Conservation (phyloP, 1,284 basidiomycete species). For the Inonotus obliquus region DNA sequence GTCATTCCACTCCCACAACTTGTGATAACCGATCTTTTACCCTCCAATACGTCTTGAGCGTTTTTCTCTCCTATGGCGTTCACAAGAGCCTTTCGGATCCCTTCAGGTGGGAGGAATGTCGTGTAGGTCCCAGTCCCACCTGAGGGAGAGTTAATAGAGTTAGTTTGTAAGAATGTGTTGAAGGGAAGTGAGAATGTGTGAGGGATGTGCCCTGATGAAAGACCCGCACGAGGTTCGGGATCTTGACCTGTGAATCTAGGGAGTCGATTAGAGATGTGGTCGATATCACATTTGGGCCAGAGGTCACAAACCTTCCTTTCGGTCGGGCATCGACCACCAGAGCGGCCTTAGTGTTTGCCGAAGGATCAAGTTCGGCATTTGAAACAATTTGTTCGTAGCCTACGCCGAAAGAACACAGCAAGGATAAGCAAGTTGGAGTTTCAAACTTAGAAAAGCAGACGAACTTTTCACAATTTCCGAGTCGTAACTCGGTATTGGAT, state of each 20-base stretch:
- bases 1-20: conserved; percentile 97
- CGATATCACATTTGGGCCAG: not conserved
- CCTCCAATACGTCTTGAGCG: conserved; percentile 51
- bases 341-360: conserved; percentile 37
- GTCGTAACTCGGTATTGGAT: conserved; percentile 52
- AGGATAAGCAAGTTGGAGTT: not conserved
- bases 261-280: not conserved
- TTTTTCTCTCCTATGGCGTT: conserved; percentile 54
- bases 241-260: conserved; percentile 72
- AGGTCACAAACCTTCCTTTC: conserved; percentile 54
- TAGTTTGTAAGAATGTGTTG: conserved; percentile 63
- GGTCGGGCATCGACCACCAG: conserved; percentile 88
- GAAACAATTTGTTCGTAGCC: conserved; percentile 81
- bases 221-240: conserved; percentile 85
- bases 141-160: conserved; percentile 35
- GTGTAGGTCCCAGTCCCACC: conserved; percentile 51
- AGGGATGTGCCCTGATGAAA: conserved; percentile 93
- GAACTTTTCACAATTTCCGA: conserved; percentile 57
- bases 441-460: conserved; percentile 20
- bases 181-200: conserved; percentile 85
- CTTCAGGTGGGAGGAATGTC: conserved; percentile 50
- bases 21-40: conserved; percentile 57
- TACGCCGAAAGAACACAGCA: conserved; percentile 28
- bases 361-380: conserved; percentile 55
- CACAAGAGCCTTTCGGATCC: conserved; percentile 58